phyloP scores from a whole-genome alignment of 2,329 filamentous ascomycete genomes.

The Microsporum canis region DNA sequence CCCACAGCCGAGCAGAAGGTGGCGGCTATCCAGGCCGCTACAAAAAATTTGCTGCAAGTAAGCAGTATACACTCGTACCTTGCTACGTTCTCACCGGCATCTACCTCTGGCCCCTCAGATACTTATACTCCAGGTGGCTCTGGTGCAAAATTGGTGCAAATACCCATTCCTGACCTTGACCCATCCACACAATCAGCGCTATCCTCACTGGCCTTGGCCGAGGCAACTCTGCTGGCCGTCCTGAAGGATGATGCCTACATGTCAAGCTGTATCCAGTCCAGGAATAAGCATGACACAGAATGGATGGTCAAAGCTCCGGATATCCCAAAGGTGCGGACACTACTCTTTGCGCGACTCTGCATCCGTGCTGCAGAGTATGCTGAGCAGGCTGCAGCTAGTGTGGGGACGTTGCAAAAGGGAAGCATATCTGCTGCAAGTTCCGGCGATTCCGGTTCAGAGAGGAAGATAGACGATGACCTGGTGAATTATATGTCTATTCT shows the following conservation, averaged over 20 bases:
- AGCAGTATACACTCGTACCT: constrained; percentile 68
- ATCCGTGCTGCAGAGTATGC: constrained; percentile 83
- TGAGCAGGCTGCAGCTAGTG: constrained; percentile 51
- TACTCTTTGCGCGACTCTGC: constrained; percentile 78
- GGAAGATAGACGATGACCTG: constrained; percentile 54
- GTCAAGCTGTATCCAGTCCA: constrained; percentile 63
- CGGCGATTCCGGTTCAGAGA: constrained; percentile 14
- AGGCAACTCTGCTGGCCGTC: constrained; percentile 81
- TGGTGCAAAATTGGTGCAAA: constrained; percentile 8
- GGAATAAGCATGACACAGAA: constrained; percentile 73
- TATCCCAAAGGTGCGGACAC: constrained; percentile 76
- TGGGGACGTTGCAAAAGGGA: constrained; percentile 29
- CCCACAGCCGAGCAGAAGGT: constrained; percentile 58
- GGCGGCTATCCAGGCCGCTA: constrained; percentile 59
- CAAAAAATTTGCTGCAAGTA: constrained; percentile 64
- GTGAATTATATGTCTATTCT: constrained; percentile 66
- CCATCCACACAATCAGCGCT: constrained; percentile 33
- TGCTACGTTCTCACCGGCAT: constrained; percentile 39
- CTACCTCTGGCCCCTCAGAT: constrained; percentile 39
- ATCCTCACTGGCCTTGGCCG: constrained; percentile 58
- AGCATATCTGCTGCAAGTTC: constrained; percentile 10
- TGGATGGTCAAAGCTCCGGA: constrained; percentile 94
- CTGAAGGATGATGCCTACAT: constrained; percentile 93
- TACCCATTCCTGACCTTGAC: constrained; percentile 37
- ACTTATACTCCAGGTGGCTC: constrained; percentile 3